These are phyloP conservation scores for Sarocladium oryzae DNA, from an alignment of 2,329 filamentous ascomycete species.

Conservation along the genomic window DNA sequence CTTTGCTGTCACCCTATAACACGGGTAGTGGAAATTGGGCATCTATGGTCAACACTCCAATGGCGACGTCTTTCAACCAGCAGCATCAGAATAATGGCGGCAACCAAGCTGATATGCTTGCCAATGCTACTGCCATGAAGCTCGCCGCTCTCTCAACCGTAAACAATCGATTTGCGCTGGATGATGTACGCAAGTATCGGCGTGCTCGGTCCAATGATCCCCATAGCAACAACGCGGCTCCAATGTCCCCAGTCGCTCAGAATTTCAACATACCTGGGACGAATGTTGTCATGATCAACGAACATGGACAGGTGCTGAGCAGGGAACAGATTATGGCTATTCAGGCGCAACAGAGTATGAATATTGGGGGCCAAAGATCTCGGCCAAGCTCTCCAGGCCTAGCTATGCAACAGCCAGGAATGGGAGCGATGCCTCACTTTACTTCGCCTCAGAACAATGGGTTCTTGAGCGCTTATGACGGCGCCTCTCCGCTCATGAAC, in stretches of 20 bases:
- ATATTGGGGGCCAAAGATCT: slow-evolving; percentile 66
- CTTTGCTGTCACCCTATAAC: slow-evolving; percentile 77
- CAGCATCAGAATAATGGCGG: slow-evolving; percentile 40
- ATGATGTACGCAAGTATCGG: slow-evolving; percentile 95
- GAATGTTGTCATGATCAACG: slow-evolving; percentile 90
- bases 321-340: slow-evolving; percentile 79
- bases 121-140: slow-evolving; percentile 98
- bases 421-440: slow-evolving; percentile 63
- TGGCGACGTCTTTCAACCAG: slow-evolving; percentile 76
- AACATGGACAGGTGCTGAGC: slow-evolving; percentile 80
- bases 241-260: slow-evolving; percentile 47
- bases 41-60: slow-evolving; percentile 96
- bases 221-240: slow-evolving; percentile 44
- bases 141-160: slow-evolving; percentile 93
- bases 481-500: slow-evolving; percentile 60
- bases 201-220: slow-evolving; percentile 85
- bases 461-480: slow-evolving; percentile 84
- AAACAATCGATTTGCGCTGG: slow-evolving; percentile 94
- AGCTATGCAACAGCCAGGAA: slow-evolving; percentile 57
- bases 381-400: slow-evolving; percentile 86
- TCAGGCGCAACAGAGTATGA: slow-evolving; percentile 59
- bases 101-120: slow-evolving; percentile 92
- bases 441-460: slow-evolving; percentile 90
- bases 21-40: slow-evolving; percentile 89
- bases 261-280: slow-evolving; percentile 58